Evolutionary conservation across 2,329 filamentous ascomycete genomes (phyloP).

Genomic region (Fusarium longipes): DNA sequence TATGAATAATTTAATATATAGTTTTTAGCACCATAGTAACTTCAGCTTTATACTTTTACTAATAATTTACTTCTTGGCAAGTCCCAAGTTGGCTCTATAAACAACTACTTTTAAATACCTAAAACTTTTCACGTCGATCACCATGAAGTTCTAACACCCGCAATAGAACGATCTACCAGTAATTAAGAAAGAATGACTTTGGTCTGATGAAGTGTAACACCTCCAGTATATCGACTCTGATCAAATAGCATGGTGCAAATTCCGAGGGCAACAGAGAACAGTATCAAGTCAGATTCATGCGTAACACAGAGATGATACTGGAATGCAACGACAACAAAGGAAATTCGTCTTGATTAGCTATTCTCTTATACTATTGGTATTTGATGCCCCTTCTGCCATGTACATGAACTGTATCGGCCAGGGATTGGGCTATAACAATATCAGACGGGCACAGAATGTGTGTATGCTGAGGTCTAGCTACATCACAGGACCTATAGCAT

Average conservation of each 20-base stretch:
- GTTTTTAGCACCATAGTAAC: no score
- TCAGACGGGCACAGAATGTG: neutral
- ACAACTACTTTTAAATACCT: neutral
- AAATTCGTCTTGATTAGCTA: neutral
- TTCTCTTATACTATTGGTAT: neutral
- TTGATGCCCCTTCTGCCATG: neutral
- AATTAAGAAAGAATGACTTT: no score
- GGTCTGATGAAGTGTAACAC: neutral
- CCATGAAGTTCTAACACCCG: slow-evolving; percentile 40
- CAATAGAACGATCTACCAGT: neutral
- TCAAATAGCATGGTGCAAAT: neutral
- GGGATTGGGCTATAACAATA: neutral
- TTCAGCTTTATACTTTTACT: no score
- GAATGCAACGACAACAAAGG: neutral
- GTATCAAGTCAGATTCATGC: neutral
- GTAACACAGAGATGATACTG: neutral
- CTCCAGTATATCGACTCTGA: neutral
- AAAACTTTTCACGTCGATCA: slow-evolving; percentile 28
- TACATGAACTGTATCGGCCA: no score
- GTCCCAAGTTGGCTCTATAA: slow-evolving; percentile 18
- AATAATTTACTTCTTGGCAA: slow-evolving; percentile 36
- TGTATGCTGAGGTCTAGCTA: neutral
- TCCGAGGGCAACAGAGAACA: neutral
- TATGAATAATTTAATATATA: no score
- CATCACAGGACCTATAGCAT: neutral